phyloP scores from a whole-genome alignment of 306 rosid species.

The Rubus parviflorus region DNA sequence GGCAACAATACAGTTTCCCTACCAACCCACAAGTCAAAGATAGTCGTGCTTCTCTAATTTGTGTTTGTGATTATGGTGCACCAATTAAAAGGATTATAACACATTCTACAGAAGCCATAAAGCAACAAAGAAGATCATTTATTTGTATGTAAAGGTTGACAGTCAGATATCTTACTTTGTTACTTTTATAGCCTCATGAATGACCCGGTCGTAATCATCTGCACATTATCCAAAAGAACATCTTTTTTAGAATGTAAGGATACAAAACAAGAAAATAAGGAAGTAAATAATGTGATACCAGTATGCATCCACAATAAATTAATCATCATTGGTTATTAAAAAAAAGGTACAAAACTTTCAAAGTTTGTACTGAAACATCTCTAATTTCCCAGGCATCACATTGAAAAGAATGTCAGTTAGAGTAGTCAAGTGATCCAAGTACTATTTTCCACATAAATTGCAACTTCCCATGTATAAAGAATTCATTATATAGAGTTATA shows the following conservation, averaged over 20 bases:
- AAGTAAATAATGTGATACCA: no score
- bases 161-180: slow-evolving; percentile 48
- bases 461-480: neutral
- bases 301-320: neutral
- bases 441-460: neutral
- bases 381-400: neutral
- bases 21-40: neutral
- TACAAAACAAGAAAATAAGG: neutral
- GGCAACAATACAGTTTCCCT: neutral
- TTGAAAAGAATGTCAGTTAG: neutral
- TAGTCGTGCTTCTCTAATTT: neutral
- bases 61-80: neutral
- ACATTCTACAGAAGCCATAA: neutral
- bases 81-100: neutral
- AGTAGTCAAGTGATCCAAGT: neutral
- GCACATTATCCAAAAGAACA: slow-evolving; percentile 35
- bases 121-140: neutral
- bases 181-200: slow-evolving; percentile 64
- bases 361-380: neutral
- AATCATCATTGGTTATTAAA: neutral
- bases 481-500: neutral
- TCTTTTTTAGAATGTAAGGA: slow-evolving; percentile 2
- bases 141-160: neutral
- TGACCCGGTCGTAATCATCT: slow-evolving; percentile 76
- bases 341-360: neutral